phyloP scores from a whole-genome alignment of 148 eudicot genomes.

The Vaccinium vitisidaea region DNA sequence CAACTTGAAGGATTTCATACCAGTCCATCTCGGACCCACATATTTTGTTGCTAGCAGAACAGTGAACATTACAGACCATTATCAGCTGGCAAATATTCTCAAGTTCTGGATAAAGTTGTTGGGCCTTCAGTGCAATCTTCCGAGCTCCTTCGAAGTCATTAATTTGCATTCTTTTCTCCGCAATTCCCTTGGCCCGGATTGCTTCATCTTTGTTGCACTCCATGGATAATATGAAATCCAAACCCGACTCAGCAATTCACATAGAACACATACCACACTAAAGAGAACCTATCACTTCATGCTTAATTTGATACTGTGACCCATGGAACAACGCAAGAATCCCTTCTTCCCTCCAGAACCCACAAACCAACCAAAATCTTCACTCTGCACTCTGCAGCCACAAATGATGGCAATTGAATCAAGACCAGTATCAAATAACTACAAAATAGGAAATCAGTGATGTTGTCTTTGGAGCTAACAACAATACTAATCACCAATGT shows the following conservation, averaged over 20 bases:
- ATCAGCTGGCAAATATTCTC: slow-evolving; percentile 42
- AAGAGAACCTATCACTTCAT: neutral
- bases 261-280: neutral
- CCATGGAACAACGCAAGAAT: neutral
- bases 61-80: slow-evolving; percentile 41
- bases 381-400: slow-evolving; percentile 18
- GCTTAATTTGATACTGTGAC: neutral
- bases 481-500: neutral
- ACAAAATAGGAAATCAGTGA: neutral
- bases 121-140: slow-evolving; percentile 36
- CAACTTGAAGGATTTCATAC: slow-evolving; percentile 47
- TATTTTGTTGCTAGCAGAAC: slow-evolving; percentile 35
- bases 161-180: slow-evolving; percentile 35
- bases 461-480: neutral
- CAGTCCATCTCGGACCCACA: slow-evolving; percentile 40
- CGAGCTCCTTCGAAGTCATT: slow-evolving; percentile 46
- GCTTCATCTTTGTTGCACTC: slow-evolving; percentile 56
- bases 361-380: neutral
- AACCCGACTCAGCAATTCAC: slow-evolving; percentile 9
- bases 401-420: neutral
- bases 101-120: slow-evolving; percentile 36
- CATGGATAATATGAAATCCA: slow-evolving; percentile 25
- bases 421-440: neutral
- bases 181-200: slow-evolving; percentile 39
- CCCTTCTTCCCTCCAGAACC: neutral